Percentiles rank a stretch among this genome's conserved stretches.
Evolutionary conservation across 2,329 filamentous ascomycete species (phyloP).

Genomic region (Aureobasidium sp.): DNA sequence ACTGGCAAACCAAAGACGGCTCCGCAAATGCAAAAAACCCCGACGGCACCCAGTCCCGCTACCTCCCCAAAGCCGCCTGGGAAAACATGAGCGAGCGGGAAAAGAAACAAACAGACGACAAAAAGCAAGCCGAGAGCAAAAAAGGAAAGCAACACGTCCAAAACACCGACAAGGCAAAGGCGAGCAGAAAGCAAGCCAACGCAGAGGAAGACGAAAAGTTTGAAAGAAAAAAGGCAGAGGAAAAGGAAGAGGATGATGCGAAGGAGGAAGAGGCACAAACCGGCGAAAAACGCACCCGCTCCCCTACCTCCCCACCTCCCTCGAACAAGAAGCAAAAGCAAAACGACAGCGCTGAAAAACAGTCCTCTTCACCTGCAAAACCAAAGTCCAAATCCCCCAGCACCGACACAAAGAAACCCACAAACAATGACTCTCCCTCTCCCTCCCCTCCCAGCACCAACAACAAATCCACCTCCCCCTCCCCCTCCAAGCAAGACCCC

Average conservation of each 20-base stretch:
- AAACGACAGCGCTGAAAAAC: slow-evolving; percentile 19
- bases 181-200: slow-evolving; percentile 31
- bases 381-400: neutral
- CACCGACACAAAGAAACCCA: slow-evolving; percentile 13
- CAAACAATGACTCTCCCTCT: neutral
- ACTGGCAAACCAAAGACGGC: slow-evolving; percentile 43
- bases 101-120: slow-evolving; percentile 35
- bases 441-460: no score
- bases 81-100: slow-evolving; percentile 39
- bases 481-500: slow-evolving; percentile 15
- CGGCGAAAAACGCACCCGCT: slow-evolving; percentile 21
- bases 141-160: slow-evolving; percentile 36
- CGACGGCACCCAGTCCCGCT: slow-evolving; percentile 37
- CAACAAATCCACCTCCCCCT: slow-evolving; percentile 1
- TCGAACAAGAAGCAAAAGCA: slow-evolving; percentile 29
- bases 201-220: slow-evolving; percentile 21
- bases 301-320: slow-evolving; percentile 19
- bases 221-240: slow-evolving; percentile 19
- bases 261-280: slow-evolving; percentile 14
- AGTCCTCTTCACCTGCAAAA: slow-evolving; percentile 1
- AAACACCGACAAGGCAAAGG: slow-evolving; percentile 36
- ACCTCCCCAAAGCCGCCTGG: slow-evolving; percentile 41
- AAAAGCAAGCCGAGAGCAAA: slow-evolving; percentile 30
- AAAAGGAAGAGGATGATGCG: slow-evolving; percentile 13
- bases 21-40: slow-evolving; percentile 35